phyloP scores from a whole-genome alignment of 179 eudicot genomes.

The Carnegiea gigantea region DNA sequence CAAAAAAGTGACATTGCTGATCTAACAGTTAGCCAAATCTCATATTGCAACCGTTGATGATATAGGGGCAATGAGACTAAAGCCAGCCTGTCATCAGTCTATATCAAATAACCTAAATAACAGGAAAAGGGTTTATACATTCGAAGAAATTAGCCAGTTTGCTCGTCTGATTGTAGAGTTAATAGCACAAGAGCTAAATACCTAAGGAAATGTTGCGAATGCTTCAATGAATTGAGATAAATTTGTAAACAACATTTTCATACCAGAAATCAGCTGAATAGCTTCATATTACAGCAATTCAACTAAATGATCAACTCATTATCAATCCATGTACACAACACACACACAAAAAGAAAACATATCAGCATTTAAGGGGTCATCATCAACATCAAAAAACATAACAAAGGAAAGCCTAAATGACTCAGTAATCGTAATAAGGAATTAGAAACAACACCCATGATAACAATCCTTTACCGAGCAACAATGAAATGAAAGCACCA shows the following conservation, averaged over 20 bases:
- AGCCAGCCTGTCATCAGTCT: neutral
- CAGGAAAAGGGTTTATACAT: neutral
- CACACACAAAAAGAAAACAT: neutral
- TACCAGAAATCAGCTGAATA: neutral
- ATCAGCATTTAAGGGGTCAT: neutral
- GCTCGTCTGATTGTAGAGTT: neutral
- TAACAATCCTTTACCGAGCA: neutral
- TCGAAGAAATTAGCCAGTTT: neutral
- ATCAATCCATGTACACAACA: neutral
- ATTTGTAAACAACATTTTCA: neutral
- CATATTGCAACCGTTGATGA: neutral
- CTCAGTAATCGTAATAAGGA: neutral
- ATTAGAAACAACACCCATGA: neutral
- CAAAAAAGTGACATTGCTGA: neutral
- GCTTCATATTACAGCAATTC: neutral
- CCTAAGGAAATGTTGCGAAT: neutral
- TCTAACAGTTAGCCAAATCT: neutral
- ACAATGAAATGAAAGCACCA: neutral
- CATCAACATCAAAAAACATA: neutral
- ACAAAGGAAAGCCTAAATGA: neutral
- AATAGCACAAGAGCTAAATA: neutral
- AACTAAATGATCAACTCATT: neutral
- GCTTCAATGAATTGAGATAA: neutral
- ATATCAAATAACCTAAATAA: neutral
- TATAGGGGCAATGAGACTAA: neutral